Base-by-base conservation (phyloP, 1,139 yeast species). In the Yamadazyma blattariae region DNA sequence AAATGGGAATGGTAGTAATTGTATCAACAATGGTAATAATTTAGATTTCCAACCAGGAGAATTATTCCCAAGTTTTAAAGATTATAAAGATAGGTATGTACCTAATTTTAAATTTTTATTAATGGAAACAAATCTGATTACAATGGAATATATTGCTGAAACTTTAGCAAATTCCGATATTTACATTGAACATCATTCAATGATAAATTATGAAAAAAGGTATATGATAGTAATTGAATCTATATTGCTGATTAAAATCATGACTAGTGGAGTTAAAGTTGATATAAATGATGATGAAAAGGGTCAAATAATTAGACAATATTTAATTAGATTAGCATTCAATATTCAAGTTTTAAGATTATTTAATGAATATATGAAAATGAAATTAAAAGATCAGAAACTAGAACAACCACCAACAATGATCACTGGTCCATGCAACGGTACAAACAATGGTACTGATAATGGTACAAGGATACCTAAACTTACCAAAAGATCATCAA, bases 261-360 rank as follows among this genome's bases (percentile, higher is more conserved):
- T 25, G 5, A 13, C 8, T 7, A 11, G n/a, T 34, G 62, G 29
- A 15, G 31, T 34, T 24, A 21, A 28, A 10, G 34, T 56, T 12
- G 24, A 23, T 5, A 39, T 57, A 5, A 38, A 52, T 4, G 51
- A 68, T 35, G 61, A 66, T 31, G 74, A 71, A 36, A 60, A 80
- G 33, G 59, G 71, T 0, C 19, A 23, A 11, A 74, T 81, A 13
- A 72, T 82, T 9, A 44, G 61, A 28, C 56, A 53, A 13, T 82
- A 77, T 50, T 57, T 81, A 17, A 62, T 60, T 13, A 65, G 60
- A 32, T 46, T 81, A 30, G 83, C 85, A 11, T 69, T 75, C 35
- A 68, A 74, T 40, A 77, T 81, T 13, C 89, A 82, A 54, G 73
- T 79, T n/a, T 76, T 72, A 19, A 57, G 89, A 32, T 71, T 82